phyloP scores from a whole-genome alignment of 768 basidiomycete species.

The Trametes villosa region DNA sequence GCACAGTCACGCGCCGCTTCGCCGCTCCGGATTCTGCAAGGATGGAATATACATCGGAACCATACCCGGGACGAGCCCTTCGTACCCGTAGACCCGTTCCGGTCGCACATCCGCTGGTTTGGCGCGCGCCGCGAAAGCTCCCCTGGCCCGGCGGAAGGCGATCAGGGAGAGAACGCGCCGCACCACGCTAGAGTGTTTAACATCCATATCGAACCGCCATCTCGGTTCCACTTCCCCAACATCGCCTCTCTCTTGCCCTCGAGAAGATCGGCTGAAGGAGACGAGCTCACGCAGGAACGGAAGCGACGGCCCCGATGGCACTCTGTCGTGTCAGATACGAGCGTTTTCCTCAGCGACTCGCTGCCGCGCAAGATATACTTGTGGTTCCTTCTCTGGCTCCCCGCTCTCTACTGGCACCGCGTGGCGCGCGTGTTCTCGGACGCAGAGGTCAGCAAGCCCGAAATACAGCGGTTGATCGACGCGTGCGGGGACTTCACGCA shows the following conservation, averaged over 20 bases:
- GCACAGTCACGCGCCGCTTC: conserved; percentile 52
- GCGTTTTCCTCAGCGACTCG: conserved; percentile 38
- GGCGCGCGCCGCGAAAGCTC: conserved; percentile 16
- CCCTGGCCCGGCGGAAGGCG: conserved; percentile 12
- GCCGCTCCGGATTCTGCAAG: conserved; percentile 58
- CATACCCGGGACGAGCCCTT: conserved; percentile 48
- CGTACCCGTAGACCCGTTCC: conserved; percentile 42
- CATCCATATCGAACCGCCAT: not conserved
- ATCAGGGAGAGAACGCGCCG: conserved; percentile 5
- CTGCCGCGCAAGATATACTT: conserved; percentile 50
- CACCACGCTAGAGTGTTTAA: not conserved
- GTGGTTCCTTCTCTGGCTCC: conserved; percentile 64
- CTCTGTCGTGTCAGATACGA: conserved; percentile 21
- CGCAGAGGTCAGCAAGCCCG: conserved; percentile 76
- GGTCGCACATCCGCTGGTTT: conserved; percentile 29
- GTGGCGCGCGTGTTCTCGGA: conserved; percentile 79
- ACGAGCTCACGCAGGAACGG: not conserved
- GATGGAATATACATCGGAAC: conserved; percentile 56
- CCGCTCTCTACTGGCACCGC: conserved; percentile 78
- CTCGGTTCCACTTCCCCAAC: conserved; percentile 13
- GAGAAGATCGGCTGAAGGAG: not conserved
- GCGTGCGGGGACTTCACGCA: conserved; percentile 25
- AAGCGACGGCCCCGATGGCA: conserved; percentile 20
- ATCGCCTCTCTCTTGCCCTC: conserved; percentile 15
- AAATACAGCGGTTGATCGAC: conserved; percentile 53